Base-by-base conservation (phyloP, 805 yeast species). In the Suhomyces sp. region DNA sequence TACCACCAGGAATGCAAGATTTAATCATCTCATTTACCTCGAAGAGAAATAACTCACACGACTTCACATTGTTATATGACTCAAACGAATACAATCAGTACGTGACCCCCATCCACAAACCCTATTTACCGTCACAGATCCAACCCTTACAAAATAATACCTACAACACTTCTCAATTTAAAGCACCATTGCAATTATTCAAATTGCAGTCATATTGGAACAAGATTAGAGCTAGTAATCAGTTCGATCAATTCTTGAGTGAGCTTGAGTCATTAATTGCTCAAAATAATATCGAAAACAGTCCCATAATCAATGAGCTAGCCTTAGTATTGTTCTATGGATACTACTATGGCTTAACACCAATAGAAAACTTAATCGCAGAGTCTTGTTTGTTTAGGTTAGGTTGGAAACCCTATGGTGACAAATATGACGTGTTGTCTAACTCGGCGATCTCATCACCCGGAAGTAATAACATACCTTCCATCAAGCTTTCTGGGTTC, bases 1-100 rank as follows among this genome's bases (percentile, higher is more conserved):
- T 71, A 22, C 78, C 80, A 4, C 74, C 78, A 9, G 80, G 80
- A 8, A 67, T 76, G 23, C 79, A 76, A 57, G 73, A 72, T 53
- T 67, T 74, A 47, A 68, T 72, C 3, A 58, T 74, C n/a, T 69
- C 76, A 0, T 74, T 67, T 51, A 65, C 74, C 3, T 67, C 78
- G 1, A 65, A 69, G 26, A 65, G 76, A 55, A 63, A 65, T 41
- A 47, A 55, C 8, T 50, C 56, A 12, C 62, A 64, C 26, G 63
- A 58, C 49, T 61, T 61, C 31, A 62, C 61, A 44, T 52, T 71
- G 22, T 63, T 72, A n/a, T 54, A 59, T 19, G 59, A 60, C 54
- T 54, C 62, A 13, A 54, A 52, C 42, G 52, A 54, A 19, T 65
- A 65, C 50, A 60, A 61, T 36, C 70, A 63, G 44, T 67, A 61